Percentiles rank a stretch among this genome's conserved stretches.
Evolutionary conservation across 73 alveolate genomes (phyloP).

Genomic region (Durusdinium trenchii): DNA sequence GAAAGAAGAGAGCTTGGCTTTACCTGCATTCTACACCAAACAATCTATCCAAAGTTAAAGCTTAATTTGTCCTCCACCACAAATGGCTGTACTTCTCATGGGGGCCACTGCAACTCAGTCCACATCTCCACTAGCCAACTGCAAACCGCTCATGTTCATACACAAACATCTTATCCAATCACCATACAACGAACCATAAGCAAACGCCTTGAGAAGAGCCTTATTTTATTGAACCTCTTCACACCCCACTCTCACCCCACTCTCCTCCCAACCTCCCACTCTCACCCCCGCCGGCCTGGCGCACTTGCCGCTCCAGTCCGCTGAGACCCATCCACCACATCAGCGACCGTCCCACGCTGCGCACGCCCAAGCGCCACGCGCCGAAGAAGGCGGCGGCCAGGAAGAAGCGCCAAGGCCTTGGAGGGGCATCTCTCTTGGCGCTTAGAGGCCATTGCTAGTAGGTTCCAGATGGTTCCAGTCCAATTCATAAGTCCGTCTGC

Average conservation of each 20-base stretch:
- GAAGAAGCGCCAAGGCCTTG: constrained; percentile 49
- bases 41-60: too few relatives aligned
- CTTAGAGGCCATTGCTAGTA: too few relatives aligned
- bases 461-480: too few relatives aligned
- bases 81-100: too few relatives aligned
- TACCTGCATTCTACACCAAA: too few relatives aligned
- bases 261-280: neutral
- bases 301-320: constrained; percentile 13
- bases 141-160: too few relatives aligned
- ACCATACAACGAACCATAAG: neutral
- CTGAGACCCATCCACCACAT: constrained; percentile 89
- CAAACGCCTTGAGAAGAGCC: neutral
- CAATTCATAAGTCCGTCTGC: too few relatives aligned
- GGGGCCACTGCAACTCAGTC: too few relatives aligned
- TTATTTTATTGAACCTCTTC: neutral
- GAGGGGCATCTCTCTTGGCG: too few relatives aligned
- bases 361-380: constrained; percentile 51
- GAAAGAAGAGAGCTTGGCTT: too few relatives aligned
- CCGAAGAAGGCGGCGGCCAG: neutral
- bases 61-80: too few relatives aligned
- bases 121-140: too few relatives aligned
- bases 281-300: neutral
- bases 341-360: constrained; percentile 17
- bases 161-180: neutral
- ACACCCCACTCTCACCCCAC: neutral